Evolutionary conservation across 768 basidiomycete genomes (phyloP).

Genomic region (Mycena chlorophos): DNA sequence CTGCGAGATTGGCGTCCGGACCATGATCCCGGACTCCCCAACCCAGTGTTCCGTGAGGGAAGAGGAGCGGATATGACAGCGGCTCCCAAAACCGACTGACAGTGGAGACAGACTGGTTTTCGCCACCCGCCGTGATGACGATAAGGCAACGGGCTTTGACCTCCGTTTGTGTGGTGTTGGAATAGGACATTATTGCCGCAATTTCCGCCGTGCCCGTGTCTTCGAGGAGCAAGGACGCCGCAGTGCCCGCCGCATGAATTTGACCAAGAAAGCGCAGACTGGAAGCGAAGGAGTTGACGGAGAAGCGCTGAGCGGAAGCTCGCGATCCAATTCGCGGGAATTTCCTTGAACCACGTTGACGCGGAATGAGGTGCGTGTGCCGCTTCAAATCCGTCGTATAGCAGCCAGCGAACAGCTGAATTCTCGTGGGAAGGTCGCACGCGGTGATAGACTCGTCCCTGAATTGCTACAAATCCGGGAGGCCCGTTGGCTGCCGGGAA

Average conservation of each 20-base stretch:
- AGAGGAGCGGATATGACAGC: constrained; percentile 19
- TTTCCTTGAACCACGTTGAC: background rate
- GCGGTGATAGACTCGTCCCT: constrained; percentile 12
- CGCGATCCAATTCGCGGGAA: background rate
- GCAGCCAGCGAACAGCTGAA: background rate
- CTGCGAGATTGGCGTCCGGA: background rate
- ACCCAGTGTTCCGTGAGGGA: constrained; percentile 28
- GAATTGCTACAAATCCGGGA: background rate
- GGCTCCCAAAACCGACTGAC: background rate
- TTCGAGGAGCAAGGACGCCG: background rate
- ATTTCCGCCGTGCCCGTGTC: background rate
- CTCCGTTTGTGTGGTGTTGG: constrained; percentile 8
- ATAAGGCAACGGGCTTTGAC: constrained; percentile 13
- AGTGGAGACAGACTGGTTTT: background rate
- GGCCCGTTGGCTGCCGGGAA: background rate
- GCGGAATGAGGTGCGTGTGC: background rate
- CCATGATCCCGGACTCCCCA: constrained; percentile 28
- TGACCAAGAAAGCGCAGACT: background rate
- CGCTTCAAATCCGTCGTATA: background rate
- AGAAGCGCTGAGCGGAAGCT: background rate
- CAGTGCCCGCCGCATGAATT: background rate
- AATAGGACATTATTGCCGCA: background rate
- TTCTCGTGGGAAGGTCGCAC: constrained; percentile 2
- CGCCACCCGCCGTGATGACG: background rate
- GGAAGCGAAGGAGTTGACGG: background rate